Evolutionary conservation across 345 rosid species (phyloP), one percentile per base, ranked within the genome.

Genomic region (Citrus inodora): DNA sequence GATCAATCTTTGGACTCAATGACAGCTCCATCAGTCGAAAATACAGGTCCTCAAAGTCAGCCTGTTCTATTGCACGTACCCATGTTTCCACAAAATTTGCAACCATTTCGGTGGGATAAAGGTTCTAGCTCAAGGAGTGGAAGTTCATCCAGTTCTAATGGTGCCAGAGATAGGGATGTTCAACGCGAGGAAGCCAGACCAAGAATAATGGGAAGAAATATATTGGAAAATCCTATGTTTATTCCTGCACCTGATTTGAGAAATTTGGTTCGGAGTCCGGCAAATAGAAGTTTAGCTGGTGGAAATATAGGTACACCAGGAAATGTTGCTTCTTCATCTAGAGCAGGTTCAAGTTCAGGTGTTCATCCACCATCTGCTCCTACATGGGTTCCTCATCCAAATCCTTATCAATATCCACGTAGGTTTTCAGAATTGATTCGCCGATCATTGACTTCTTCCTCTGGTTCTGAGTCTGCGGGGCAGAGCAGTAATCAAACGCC

Each of bases 361-460:
- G 80, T 85, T 60, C 92, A 86, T 64, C 93, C 87, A 28, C 74
- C 91, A 28, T 77, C 92, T 79, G 83, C 76, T 78, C 87, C 85
- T 72, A 65, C 85, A 37, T 86, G 80, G 87, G 84, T 75, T 76
- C 82, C 93, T 78, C 90, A 85, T 82, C 83, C 83, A 67, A 90
- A 77, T 85, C 82, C 86, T 64, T 88, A 11, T 48, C 77, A 81
- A 19, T 84, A 83, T 82, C 95, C 92, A 9, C 85, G 90, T 25
- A 89, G 97, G 73, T 76, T 90, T 79, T 84, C 95, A 16, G 98
- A 91, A 79, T 84, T 86, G 80, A 88, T 89, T 42, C 93, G 90
- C 63, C 88, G 93, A 60, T 93, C 98, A 3, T 83, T 93, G 77
- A 76, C 90, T 80, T 74, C 95, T 82, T 83, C 93, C 38, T 73